Conservation (phyloP, 768 basidiomycete species). For the Rubroboletus satanas region DNA sequence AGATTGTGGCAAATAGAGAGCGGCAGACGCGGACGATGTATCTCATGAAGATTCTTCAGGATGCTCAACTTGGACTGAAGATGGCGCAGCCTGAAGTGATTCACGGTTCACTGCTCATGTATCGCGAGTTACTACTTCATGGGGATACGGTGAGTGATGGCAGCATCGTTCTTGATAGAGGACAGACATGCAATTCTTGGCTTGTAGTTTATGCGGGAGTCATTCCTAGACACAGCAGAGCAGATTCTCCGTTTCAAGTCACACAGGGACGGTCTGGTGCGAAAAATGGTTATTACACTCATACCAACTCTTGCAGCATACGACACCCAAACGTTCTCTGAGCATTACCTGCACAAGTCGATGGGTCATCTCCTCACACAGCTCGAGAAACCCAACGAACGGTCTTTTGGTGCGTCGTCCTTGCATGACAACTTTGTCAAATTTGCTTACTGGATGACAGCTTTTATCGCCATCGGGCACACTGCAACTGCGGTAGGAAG, state of each 20-base stretch:
- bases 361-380: slow-evolving; percentile 90
- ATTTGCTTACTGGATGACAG: slow-evolving; percentile 36
- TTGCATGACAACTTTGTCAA: slow-evolving; percentile 10
- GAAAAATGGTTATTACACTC: slow-evolving; percentile 92
- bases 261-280: slow-evolving; percentile 81
- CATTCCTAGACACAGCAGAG: slow-evolving; percentile 83
- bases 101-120: slow-evolving; percentile 88
- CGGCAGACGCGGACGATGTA: slow-evolving; percentile 62
- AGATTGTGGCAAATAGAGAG: slow-evolving; percentile 77
- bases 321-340: slow-evolving; percentile 88
- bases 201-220: slow-evolving; percentile 79
- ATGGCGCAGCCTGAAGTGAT: slow-evolving; percentile 81
- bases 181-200: neutral
- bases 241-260: slow-evolving; percentile 85
- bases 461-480: slow-evolving; percentile 95
- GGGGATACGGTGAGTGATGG: slow-evolving; percentile 78
- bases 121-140: slow-evolving; percentile 85
- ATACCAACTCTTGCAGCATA: slow-evolving; percentile 94
- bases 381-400: slow-evolving; percentile 84
- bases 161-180: neutral
- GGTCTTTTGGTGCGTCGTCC: slow-evolving; percentile 64
- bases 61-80: slow-evolving; percentile 81
- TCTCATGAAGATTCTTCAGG: slow-evolving; percentile 78
- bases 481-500: slow-evolving; percentile 88
- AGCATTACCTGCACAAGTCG: slow-evolving; percentile 86